These are phyloP conservation scores for Hericium erinaceus DNA, from an alignment of 768 basidiomycete genomes.

Conservation along the genomic window DNA sequence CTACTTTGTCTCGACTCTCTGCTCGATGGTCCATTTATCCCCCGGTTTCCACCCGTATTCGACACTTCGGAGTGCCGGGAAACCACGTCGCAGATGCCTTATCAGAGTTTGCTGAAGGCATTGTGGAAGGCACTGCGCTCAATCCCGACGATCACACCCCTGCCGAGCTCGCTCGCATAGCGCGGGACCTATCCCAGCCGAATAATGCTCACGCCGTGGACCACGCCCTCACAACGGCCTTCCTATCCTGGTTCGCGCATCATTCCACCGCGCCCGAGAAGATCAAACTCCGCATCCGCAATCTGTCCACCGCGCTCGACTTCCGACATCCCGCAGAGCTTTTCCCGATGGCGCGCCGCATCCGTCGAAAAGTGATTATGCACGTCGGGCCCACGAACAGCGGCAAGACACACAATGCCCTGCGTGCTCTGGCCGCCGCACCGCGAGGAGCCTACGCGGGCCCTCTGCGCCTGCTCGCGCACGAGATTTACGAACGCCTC, in stretches of 20 bases:
- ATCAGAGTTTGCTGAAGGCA: conserved; percentile 28
- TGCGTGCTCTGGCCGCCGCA: conserved; percentile 79
- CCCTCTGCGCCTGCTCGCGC: conserved; percentile 85
- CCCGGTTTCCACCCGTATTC: conserved; percentile 25
- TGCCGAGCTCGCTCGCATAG: conserved; percentile 37
- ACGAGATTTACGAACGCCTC: conserved; percentile 88
- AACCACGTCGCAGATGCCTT: conserved; percentile 33
- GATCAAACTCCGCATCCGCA: conserved; percentile 20
- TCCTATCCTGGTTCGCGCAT: conserved; percentile 39
- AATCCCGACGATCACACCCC: conserved; percentile 19
- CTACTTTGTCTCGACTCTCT: too few relatives aligned
- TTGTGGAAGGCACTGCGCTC: conserved; percentile 20
- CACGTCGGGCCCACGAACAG: conserved; percentile 98
- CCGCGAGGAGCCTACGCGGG: conserved; percentile 77
- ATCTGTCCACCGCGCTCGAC: conserved; percentile 24
- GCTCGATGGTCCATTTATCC: too few relatives aligned
- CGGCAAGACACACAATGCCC: conserved; percentile 91
- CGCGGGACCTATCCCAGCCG: conserved; percentile 23
- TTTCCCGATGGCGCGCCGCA: conserved; percentile 42
- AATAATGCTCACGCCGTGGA: conserved; percentile 28
- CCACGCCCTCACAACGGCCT: conserved; percentile 39
- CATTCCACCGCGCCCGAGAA: conserved; percentile 5
- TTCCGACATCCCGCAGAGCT: conserved; percentile 37
- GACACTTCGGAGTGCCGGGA: conserved; percentile 38
- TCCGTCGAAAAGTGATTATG: conserved; percentile 75